Base-by-base conservation (phyloP, 140 eudicot species). In the Senecio squalidus region DNA sequence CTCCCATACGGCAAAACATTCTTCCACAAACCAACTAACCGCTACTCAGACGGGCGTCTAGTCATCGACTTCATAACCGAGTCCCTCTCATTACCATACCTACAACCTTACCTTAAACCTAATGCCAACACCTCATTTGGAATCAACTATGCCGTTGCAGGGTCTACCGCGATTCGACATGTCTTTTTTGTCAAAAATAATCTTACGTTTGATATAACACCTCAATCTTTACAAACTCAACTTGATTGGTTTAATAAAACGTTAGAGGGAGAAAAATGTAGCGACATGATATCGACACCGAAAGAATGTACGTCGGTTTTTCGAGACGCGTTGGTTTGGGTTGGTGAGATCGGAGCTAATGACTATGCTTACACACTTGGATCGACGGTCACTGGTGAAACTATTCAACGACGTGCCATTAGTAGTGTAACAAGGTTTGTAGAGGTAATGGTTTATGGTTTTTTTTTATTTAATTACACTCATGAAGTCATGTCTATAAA, bases 281-380 rank as follows among this genome's bases (percentile, higher is more conserved):
- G n/a, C 21, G 57, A 60, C 24, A 55, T 30, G 0, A 13, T 9
- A 5, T 49, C 23, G n/a, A 67, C 79, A 4, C 67, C 78, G 16
- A 43, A 27, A 9, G 73, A 58, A 64, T 86, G 94, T 47, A 55
- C 16, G 39, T 75, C 66, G 6, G 78, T 66, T 22, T 77, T 89
- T 6, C 51, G 63, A 25, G 93, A 89, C 53, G 88, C 95, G 22
- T 73, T 88, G 64, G 58, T 84, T 44, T 88, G 96, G 96, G 87
- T 82, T 9, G 96, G 96, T 18, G 94, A 88, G 57, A 84, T 88
- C 62, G 96, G 96, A 15, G 94, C 85, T 11, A 88, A 88, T 79
- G 96, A 84, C 51, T 88, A 88, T 69, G 83, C 87, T 15, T 78
- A 74, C 55, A 51, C 78, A 22, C 8, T 81, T 43, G 82, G 80